Percentiles rank a stretch among this genome's conserved stretches.
phyloP scores from a whole-genome alignment of 2,329 filamentous ascomycete genomes.

The Sclerotinia trifoliorum region DNA sequence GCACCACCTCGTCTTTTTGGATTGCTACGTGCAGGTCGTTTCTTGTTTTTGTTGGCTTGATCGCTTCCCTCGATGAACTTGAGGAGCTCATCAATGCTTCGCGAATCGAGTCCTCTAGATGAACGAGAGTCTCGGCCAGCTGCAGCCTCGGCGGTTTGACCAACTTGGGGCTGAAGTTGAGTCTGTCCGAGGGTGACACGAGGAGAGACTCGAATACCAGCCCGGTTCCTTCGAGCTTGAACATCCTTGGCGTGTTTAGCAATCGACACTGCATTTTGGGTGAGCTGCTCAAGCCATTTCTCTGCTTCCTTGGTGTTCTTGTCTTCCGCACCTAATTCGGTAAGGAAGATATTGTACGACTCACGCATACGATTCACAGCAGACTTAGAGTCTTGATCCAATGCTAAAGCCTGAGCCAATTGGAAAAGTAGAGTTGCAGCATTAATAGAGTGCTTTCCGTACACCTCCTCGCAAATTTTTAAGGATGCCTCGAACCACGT shows the following conservation, averaged over 20 bases:
- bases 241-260: slow-evolving; percentile 91
- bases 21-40: slow-evolving; percentile 53
- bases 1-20: slow-evolving; percentile 53
- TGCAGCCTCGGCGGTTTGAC: slow-evolving; percentile 53
- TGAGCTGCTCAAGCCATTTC: slow-evolving; percentile 93
- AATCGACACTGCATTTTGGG: slow-evolving; percentile 89
- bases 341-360: slow-evolving; percentile 92
- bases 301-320: slow-evolving; percentile 98
- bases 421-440: slow-evolving; percentile 96
- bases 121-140: slow-evolving; percentile 39
- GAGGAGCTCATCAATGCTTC: slow-evolving; percentile 89
- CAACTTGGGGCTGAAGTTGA: slow-evolving; percentile 61
- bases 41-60: slow-evolving; percentile 53
- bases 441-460: slow-evolving; percentile 86
- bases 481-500: slow-evolving; percentile 96
- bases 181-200: slow-evolving; percentile 55
- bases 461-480: slow-evolving; percentile 82
- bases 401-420: slow-evolving; percentile 87
- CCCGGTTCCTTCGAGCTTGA: slow-evolving; percentile 69
- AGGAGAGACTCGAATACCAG: slow-evolving; percentile 66
- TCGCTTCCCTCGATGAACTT: slow-evolving; percentile 86
- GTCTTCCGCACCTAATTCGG: slow-evolving; percentile 81
- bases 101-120: slow-evolving; percentile 58
- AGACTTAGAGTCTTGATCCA: slow-evolving; percentile 92
- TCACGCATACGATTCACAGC: slow-evolving; percentile 94